phyloP scores from a whole-genome alignment of 192 early-diverging fungal genomes.

The Backusella circina region DNA sequence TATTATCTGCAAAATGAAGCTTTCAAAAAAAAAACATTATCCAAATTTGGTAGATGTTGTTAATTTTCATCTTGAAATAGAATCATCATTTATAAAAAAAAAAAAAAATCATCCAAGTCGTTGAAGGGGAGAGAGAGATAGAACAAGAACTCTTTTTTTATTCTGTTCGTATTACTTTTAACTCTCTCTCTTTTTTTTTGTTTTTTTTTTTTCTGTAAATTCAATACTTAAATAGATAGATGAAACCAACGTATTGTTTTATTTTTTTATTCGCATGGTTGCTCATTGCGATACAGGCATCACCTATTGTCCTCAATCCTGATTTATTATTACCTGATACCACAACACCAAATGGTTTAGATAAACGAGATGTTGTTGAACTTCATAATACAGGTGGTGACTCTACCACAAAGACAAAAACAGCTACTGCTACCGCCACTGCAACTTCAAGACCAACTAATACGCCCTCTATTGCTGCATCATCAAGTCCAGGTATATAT shows the following conservation, averaged over 20 bases:
- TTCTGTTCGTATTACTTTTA: background rate
- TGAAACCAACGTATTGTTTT: background rate
- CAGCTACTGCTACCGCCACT: background rate
- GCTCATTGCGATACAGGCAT: background rate
- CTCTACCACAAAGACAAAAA: background rate
- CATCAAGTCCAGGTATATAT: constrained; percentile 7
- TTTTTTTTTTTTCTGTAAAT: background rate
- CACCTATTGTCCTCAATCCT: background rate
- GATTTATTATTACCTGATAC: background rate
- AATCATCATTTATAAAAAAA: too few species aligned
- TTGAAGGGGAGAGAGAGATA: background rate
- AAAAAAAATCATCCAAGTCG: too few species aligned
- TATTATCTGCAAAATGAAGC: background rate
- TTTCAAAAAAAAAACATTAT: constrained; percentile 6
- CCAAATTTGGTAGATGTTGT: constrained; percentile 9
- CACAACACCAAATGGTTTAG: background rate
- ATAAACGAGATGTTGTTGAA: constrained; percentile 5
- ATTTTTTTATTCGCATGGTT: background rate
- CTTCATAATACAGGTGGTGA: constrained; percentile 4
- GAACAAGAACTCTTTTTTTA: background rate
- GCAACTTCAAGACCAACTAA: background rate
- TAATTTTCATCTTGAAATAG: constrained; percentile 1
- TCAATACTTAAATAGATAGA: background rate
- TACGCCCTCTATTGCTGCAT: constrained; percentile 4
- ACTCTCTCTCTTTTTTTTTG: background rate